phyloP scores from a whole-genome alignment of 2,329 filamentous ascomycete genomes.

The Fusarium mexicanum region DNA sequence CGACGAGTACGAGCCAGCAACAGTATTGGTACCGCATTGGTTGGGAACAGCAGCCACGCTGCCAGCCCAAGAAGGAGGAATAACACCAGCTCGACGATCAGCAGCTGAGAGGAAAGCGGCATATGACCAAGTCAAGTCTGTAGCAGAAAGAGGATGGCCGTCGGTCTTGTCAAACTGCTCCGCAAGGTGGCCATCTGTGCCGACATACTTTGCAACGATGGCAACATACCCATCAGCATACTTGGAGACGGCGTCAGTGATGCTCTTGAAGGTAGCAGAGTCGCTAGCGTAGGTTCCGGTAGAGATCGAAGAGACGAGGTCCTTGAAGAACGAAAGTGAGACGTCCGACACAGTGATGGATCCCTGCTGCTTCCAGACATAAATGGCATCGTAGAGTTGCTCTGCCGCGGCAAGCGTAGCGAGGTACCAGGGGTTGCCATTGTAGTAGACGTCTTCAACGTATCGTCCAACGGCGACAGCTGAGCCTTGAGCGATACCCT shows the following conservation, averaged over 20 bases:
- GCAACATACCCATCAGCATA: constrained; percentile 71
- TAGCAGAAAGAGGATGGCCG: constrained; percentile 68
- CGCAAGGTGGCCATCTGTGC: constrained; percentile 68
- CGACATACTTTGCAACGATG: constrained; percentile 70
- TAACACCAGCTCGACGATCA: constrained; percentile 62
- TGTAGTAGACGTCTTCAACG: constrained; percentile 77
- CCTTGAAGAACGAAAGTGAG: constrained; percentile 77
- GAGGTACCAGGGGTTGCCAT: constrained; percentile 85
- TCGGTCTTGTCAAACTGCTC: constrained; percentile 71
- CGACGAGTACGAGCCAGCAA: constrained; percentile 61
- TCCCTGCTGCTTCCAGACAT: constrained; percentile 72
- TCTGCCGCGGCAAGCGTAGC: constrained; percentile 81
- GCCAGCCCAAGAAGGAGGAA: constrained; percentile 67
- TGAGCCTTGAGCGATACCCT: constrained; percentile 65
- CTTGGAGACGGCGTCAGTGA: constrained; percentile 65
- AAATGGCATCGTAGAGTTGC: constrained; percentile 79
- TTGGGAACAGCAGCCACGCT: constrained; percentile 57
- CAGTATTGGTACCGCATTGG: constrained; percentile 58
- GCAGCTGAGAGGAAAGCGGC: constrained; percentile 73
- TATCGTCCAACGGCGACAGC: constrained; percentile 75
- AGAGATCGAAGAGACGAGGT: constrained; percentile 66
- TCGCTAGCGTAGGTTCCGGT: constrained; percentile 68
- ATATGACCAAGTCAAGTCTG: constrained; percentile 79
- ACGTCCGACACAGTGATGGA: constrained; percentile 71
- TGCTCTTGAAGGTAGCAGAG: constrained; percentile 59